These are phyloP conservation scores for Spergularia bocconei DNA, from an alignment of 148 eudicot species.

Conservation along the genomic window DNA sequence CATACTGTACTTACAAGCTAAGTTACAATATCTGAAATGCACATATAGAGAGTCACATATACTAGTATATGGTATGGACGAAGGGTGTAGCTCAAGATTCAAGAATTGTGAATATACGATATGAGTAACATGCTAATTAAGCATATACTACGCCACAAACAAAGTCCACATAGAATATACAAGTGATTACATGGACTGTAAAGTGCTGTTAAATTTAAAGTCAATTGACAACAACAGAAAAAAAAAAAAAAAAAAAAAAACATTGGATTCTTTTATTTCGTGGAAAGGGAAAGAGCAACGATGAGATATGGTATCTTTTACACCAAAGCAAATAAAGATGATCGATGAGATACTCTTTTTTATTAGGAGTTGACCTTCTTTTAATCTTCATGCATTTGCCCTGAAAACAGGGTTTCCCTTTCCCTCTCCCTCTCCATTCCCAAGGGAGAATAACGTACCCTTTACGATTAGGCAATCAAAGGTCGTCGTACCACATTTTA, in stretches of 20 bases:
- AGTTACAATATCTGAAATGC: too few species aligned
- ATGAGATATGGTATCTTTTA: conserved; percentile 1
- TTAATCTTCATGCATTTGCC: conserved; percentile 9
- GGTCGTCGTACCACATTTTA: not conserved
- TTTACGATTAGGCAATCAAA: not conserved
- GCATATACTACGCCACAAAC: too few species aligned
- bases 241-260: not conserved
- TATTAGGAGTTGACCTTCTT: conserved; percentile 27
- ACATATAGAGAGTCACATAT: too few species aligned
- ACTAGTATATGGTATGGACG: too few species aligned
- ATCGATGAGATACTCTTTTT: conserved; percentile 19
- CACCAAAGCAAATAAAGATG: conserved; percentile 5
- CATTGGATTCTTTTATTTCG: conserved; percentile 38
- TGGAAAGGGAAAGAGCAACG: conserved; percentile 7
- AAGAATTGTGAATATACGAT: too few species aligned
- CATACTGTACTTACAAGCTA: too few species aligned
- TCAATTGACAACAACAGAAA: conserved; percentile 2
- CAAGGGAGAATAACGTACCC: not conserved
- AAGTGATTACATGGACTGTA: not conserved
- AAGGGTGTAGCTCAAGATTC: too few species aligned
- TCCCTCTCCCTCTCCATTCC: not conserved
- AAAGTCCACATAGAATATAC: not conserved
- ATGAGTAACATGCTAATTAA: too few species aligned
- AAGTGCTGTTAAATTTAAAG: not conserved
- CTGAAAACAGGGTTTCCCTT: not conserved